Percentiles rank a stretch among this genome's conserved stretches.
phyloP scores from a whole-genome alignment of 2,329 filamentous ascomycete species.

The Paradendryphiella salina region DNA sequence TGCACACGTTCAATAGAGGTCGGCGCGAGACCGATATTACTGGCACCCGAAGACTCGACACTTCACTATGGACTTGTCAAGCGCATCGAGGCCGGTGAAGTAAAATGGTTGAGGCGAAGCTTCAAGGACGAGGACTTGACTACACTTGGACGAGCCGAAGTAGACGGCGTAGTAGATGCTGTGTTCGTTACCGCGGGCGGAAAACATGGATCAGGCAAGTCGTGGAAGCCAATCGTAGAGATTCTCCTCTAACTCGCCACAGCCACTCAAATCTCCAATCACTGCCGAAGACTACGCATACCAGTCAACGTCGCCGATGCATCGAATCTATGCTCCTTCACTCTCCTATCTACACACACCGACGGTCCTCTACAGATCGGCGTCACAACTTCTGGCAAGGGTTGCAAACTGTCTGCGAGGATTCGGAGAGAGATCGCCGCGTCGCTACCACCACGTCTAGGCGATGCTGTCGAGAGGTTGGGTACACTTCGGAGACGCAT shows the following conservation, averaged over 20 bases:
- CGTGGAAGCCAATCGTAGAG: neutral
- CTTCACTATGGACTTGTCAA: conserved; percentile 64
- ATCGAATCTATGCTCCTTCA: conserved; percentile 84
- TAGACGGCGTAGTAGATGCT: conserved; percentile 78
- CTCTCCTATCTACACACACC: conserved; percentile 81
- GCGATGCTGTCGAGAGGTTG: conserved; percentile 73
- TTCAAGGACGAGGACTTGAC: conserved; percentile 75
- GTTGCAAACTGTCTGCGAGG: conserved; percentile 88
- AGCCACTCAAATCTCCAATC: conserved; percentile 69
- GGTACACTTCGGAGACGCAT: conserved; percentile 58
- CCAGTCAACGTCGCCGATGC: conserved; percentile 92
- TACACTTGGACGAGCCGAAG: conserved; percentile 76
- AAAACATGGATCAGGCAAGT: conserved; percentile 54
- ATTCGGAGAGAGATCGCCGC: conserved; percentile 87
- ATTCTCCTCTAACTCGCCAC: conserved; percentile 16
- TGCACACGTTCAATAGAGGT: conserved; percentile 78
- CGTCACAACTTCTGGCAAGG: conserved; percentile 91
- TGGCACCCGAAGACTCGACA: conserved; percentile 68
- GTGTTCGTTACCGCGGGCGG: conserved; percentile 78
- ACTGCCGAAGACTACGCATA: conserved; percentile 80
- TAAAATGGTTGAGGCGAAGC: conserved; percentile 65
- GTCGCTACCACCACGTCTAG: conserved; percentile 73
- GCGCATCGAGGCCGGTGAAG: conserved; percentile 66
- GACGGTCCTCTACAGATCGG: conserved; percentile 94
- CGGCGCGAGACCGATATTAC: conserved; percentile 77